Percentiles rank a stretch among this genome's conserved stretches.
Evolutionary conservation across 176 grass and related monocot genomes (phyloP).

Genomic region (Rhynchospora pubera): DNA sequence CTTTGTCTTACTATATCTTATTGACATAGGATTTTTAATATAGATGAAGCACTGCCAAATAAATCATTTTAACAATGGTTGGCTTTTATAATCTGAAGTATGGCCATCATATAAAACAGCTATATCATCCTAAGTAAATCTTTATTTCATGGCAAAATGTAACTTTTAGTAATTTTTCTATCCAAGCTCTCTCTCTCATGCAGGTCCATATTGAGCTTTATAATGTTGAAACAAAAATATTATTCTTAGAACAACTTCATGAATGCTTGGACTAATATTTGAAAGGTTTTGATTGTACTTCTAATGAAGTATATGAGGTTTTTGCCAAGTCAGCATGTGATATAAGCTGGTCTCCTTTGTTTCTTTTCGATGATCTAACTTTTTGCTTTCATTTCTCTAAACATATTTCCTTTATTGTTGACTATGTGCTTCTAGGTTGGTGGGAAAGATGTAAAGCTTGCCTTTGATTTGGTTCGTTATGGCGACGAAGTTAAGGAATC

Average conservation of each 20-base stretch:
- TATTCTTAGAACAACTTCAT: background rate
- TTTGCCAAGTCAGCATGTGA: background rate
- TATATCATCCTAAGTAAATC: background rate
- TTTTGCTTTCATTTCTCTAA: background rate
- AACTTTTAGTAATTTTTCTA: background rate
- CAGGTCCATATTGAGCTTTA: background rate
- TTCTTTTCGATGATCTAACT: background rate
- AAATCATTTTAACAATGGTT: background rate
- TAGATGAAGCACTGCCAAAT: constrained; percentile 7
- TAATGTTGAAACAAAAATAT: background rate
- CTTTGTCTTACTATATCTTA: background rate
- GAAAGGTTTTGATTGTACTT: background rate
- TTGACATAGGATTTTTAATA: background rate
- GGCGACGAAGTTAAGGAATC: constrained; percentile 78
- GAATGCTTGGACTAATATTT: background rate
- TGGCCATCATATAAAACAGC: background rate
- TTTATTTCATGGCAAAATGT: background rate
- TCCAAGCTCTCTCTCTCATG: background rate
- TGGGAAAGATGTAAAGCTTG: constrained; percentile 59
- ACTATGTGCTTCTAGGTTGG: constrained; percentile 54
- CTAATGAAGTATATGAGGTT: background rate
- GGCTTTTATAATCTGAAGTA: background rate
- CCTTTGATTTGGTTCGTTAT: constrained; percentile 83
- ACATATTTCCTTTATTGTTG: background rate
- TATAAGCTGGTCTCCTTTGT: background rate